phyloP scores from a whole-genome alignment of 495 filamentous ascomycete genomes.

The Bathelium albidoporum region DNA sequence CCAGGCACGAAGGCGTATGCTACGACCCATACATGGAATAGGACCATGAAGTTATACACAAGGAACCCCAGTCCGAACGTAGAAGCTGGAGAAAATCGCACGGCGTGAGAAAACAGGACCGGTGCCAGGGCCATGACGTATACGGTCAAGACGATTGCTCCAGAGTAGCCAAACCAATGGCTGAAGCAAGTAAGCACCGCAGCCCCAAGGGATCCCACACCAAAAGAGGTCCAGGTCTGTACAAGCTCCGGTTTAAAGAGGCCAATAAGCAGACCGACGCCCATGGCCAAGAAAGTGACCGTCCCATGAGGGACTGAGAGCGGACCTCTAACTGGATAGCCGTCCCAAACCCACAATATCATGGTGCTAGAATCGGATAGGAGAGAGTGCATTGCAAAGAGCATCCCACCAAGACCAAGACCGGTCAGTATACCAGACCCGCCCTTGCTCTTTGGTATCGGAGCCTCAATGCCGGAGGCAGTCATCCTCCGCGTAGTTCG shows the following conservation, averaged over 20 bases:
- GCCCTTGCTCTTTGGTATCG: conserved; percentile 22
- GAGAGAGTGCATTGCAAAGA: conserved; percentile 88
- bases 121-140: conserved; percentile 77
- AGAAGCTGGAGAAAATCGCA: conserved; percentile 59
- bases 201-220: conserved; percentile 66
- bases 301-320: conserved; percentile 82
- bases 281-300: conserved; percentile 77
- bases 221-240: conserved; percentile 71
- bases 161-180: conserved; percentile 87
- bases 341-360: conserved; percentile 99
- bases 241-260: conserved; percentile 59
- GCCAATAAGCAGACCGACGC: conserved; percentile 67
- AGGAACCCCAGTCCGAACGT: conserved; percentile 84
- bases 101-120: conserved; percentile 63
- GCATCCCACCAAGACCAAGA: conserved; percentile 67
- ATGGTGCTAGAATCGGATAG: conserved; percentile 97
- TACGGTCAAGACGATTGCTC: conserved; percentile 60
- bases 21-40: conserved; percentile 97
- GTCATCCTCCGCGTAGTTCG: conserved; percentile 36
- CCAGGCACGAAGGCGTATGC: conserved; percentile 99
- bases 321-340: conserved; percentile 84
- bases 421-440: conserved; percentile 66
- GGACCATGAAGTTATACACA: conserved; percentile 78
- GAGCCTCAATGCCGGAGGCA: conserved; percentile 39
- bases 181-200: conserved; percentile 66